Percentiles rank a stretch among this genome's conserved stretches.
These are phyloP conservation scores for Boletellus deceptivus DNA, from an alignment of 1,284 basidiomycete genomes.

Conservation along the genomic window DNA sequence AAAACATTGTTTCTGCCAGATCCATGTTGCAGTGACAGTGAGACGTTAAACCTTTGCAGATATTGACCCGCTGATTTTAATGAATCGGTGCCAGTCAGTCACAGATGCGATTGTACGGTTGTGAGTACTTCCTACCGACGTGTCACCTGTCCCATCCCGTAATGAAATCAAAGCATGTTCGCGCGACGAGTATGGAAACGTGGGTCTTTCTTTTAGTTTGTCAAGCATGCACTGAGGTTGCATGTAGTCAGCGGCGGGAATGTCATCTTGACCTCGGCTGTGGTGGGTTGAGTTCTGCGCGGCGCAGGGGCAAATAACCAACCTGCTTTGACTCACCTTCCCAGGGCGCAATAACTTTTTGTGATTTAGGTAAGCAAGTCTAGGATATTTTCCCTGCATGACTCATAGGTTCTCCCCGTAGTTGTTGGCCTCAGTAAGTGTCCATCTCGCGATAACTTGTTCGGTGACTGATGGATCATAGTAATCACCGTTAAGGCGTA, in stretches of 20 bases:
- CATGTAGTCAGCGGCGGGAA: conserved; percentile 42
- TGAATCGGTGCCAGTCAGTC: conserved; percentile 33
- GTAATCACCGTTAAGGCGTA: conserved; percentile 45
- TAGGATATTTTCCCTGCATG: not conserved
- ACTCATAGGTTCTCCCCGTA: conserved; percentile 13
- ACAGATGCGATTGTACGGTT: conserved; percentile 45
- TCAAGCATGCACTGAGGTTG: not conserved
- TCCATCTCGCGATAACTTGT: not conserved
- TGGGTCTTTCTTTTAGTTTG: conserved; percentile 23
- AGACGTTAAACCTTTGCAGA: conserved; percentile 28
- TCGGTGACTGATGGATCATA: conserved; percentile 17
- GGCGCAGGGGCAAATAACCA: not conserved
- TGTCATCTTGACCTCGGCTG: conserved; percentile 34
- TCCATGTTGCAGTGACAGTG: conserved; percentile 47
- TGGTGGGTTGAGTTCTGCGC: conserved; percentile 32
- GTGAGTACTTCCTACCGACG: conserved; percentile 16
- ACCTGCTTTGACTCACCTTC: conserved; percentile 4
- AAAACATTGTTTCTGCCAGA: conserved; percentile 25
- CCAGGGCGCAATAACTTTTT: conserved; percentile 38
- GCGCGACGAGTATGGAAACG: conserved; percentile 40
- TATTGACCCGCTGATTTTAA: not conserved
- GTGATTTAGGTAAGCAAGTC: conserved; percentile 41
- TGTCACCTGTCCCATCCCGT: not conserved
- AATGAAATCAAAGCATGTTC: conserved; percentile 33
- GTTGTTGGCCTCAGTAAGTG: conserved; percentile 41